Conservation (phyloP, 352 stramenopile species). For the Phytophthora pluvialis region DNA sequence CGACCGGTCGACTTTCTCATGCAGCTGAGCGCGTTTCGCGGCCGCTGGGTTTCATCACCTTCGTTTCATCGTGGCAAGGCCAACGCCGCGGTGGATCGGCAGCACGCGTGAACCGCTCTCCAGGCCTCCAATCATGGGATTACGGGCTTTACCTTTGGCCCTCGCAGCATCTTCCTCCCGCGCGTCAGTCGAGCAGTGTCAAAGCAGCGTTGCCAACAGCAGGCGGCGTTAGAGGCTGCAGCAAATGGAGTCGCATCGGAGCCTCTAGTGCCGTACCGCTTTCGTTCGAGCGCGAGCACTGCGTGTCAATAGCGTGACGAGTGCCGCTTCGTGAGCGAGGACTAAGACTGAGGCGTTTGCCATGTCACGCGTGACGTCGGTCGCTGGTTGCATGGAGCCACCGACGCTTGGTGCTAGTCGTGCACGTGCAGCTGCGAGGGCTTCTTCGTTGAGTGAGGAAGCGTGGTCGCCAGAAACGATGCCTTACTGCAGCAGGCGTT, state of each 20-base stretch:
- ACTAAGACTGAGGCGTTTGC: slow-evolving; percentile 15
- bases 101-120: background rate
- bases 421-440: slow-evolving; percentile 8
- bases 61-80: background rate
- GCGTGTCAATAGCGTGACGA: slow-evolving; percentile 14
- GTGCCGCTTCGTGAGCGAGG: slow-evolving; percentile 23
- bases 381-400: background rate
- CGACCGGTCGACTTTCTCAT: slow-evolving; percentile 22
- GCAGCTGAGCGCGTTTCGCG: slow-evolving; percentile 12
- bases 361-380: background rate
- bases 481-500: background rate
- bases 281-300: background rate
- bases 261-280: too few relatives aligned
- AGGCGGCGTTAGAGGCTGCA: background rate
- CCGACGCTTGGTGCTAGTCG: slow-evolving; percentile 1
- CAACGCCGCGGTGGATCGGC: slow-evolving; percentile 1
- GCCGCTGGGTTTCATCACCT: slow-evolving; percentile 42
- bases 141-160: background rate
- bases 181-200: background rate
- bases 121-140: slow-evolving; percentile 4
- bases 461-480: slow-evolving; percentile 27
- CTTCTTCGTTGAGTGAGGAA: slow-evolving; percentile 18
- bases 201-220: background rate
- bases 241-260: too few relatives aligned
- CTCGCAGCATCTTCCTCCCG: slow-evolving; percentile 1